Evolutionary conservation across 805 yeast genomes (phyloP).

Genomic region (Wickerhamiella bombiphila): DNA sequence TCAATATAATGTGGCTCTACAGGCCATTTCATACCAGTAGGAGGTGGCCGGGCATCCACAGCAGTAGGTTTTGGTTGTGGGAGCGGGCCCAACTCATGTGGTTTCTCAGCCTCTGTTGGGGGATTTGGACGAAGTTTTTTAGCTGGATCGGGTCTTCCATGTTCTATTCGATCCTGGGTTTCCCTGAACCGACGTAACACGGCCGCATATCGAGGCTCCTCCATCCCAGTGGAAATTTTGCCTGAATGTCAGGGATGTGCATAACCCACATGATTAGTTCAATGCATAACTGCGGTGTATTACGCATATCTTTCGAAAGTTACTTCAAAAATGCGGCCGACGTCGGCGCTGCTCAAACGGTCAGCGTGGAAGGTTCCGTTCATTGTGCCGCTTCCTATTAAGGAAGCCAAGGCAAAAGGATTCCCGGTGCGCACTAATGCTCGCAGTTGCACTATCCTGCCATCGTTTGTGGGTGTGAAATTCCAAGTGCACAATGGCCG

Average conservation of each 20-base stretch:
- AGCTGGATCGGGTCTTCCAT: background rate
- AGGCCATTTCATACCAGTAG: slow-evolving; percentile 44
- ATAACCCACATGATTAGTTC: too few species aligned
- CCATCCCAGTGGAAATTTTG: too few species aligned
- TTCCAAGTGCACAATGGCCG: slow-evolving; percentile 95
- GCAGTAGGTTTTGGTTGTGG: slow-evolving; percentile 78
- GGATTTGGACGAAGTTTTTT: slow-evolving; percentile 12
- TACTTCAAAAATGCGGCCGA: slow-evolving; percentile 20
- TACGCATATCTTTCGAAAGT: background rate
- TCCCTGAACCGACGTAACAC: slow-evolving; percentile 12
- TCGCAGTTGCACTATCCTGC: slow-evolving; percentile 83
- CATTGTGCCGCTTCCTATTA: slow-evolving; percentile 87
- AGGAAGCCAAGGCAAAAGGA: slow-evolving; percentile 64
- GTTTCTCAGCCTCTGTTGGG: slow-evolving; percentile 11
- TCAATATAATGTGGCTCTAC: slow-evolving; percentile 45
- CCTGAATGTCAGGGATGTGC: too few species aligned
- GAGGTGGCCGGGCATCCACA: slow-evolving; percentile 31
- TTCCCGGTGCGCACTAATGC: slow-evolving; percentile 93
- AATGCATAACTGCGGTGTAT: too few species aligned
- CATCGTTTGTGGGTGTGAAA: slow-evolving; percentile 87
- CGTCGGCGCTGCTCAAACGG: slow-evolving; percentile 24
- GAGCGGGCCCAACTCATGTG: slow-evolving; percentile 44
- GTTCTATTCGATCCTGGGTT: slow-evolving; percentile 7
- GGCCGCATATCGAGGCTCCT: slow-evolving; percentile 1
- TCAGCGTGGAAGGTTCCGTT: slow-evolving; percentile 57